Evolutionary conservation across 176 grass and related monocot species (phyloP), one percentile per base, ranked within the genome.

Genomic region (Aegilops sharonensis): DNA sequence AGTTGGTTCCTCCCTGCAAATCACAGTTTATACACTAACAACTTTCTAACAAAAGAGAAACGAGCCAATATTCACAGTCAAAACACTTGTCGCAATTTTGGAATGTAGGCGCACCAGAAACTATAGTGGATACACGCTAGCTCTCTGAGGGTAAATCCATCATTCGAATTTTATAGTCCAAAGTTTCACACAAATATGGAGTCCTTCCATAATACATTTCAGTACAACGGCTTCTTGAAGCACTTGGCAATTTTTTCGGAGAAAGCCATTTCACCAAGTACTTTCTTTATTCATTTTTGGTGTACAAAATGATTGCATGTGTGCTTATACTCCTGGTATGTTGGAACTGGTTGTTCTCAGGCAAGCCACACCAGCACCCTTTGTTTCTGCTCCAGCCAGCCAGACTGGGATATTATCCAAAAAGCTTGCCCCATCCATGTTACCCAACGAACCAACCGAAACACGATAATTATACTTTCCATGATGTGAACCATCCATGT

Each of bases 1-100:
- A 0, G 87, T 94, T 56, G 89, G 94, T 43, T 98, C 94, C 88
- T 94, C 97, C 87, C 90, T 98, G 92, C 50, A 91, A 93, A 89
- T 54, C 54, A 77, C 12, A 88, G 31, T 78, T 13, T 72, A 64
- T 43, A 71, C 5, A 21, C 35, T 39, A 91, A 77, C 9, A 80
- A 30, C 17, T 64, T 59, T 21, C 3, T 30, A 35, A 85, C 23
- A 2, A 1, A 82, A 64, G 8, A 8, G 10, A 61, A 82, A 32
- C 2, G n/a, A 40, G 32, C 30, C 4, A 69, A 72, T 50, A 9
- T 72, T 78, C 14, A 82, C 15, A 1, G 4, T 34, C 1, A 64
- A 1, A 30, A 42, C 48, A 43, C 63, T 7, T 0, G 3, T 45
- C 18, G 5, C 18, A 43, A n/a, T 30, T 27, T 62, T 52, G 9